Conservation (phyloP, 345 rosid genomes). For the Chamaenerion angustifolium region DNA sequence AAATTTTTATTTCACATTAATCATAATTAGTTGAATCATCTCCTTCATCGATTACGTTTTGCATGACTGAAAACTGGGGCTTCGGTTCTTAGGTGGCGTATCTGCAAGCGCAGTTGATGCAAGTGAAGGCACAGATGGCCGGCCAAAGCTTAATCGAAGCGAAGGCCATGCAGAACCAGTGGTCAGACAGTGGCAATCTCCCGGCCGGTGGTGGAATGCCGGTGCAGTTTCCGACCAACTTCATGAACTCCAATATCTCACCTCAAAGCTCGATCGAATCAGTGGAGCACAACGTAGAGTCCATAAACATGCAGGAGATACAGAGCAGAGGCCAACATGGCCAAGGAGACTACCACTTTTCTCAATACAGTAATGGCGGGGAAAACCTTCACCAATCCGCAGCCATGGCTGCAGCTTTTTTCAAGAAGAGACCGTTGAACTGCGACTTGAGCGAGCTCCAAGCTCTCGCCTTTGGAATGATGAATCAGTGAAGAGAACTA, state of each 20-base stretch:
- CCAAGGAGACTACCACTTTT: neutral
- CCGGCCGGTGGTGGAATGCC: constrained; percentile 10
- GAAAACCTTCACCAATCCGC: neutral
- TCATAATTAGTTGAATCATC: too few species aligned
- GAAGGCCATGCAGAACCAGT: constrained; percentile 17
- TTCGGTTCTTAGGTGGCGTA: constrained; percentile 36
- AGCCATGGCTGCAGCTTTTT: neutral
- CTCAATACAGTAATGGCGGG: neutral
- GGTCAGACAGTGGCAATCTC: constrained; percentile 17
- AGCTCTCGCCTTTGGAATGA: constrained; percentile 10
- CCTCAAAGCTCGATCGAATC: constrained; percentile 73
- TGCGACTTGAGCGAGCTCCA: constrained; percentile 11
- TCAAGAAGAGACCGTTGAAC: constrained; percentile 3
- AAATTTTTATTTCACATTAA: too few species aligned
- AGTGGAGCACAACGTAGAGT: constrained; percentile 16
- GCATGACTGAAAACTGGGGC: too few species aligned
- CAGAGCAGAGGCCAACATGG: neutral
- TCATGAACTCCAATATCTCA: constrained; percentile 27
- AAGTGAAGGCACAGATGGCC: constrained; percentile 65
- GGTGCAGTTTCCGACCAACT: neutral
- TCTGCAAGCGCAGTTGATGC: constrained; percentile 83
- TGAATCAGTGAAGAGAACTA: too few species aligned
- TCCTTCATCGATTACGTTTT: too few species aligned
- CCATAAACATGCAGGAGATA: constrained; percentile 4
- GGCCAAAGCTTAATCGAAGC: constrained; percentile 32